Base-by-base conservation (phyloP, 306 rosid genomes). In the Styphnolobium japonicum region DNA sequence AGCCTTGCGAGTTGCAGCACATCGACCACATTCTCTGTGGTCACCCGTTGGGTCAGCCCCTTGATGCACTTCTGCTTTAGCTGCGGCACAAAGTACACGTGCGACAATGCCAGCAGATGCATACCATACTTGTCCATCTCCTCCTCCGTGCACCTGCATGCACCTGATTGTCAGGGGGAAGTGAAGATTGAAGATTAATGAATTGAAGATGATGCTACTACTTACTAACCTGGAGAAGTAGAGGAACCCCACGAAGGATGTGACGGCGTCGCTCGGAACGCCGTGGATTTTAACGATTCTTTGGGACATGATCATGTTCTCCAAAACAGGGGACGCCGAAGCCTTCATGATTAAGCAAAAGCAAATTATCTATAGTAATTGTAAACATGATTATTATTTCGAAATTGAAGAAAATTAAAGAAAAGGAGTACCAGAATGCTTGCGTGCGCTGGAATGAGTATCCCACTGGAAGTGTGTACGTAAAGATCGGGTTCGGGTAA, bases 61-160 rank as follows among this genome's bases (percentile, higher is more conserved):
- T 71, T 83, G n/a, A 75, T 65, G 86, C 97, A 90, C 2, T 46
- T 78, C 73, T 72, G 87, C 67, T 94, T 94, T 86, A 94, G 81
- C 27, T 80, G 80, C 9, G 88, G 87, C 25, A 94, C 89, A 37
- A 53, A 11, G 77, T 90, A 92, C 66, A 87, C 97, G 68, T 94
- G 98, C 22, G 98, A 90, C 72, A 94, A 61, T 31, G 87, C 93
- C 3, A 94, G 83, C 10, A 94, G 87, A 53, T 94, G 98, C 60
- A 94, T 81, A 25, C 93, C 97, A 34, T 87, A 88, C 80, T 78
- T 86, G 49, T 88, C 88, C 85, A 90, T 80, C 29, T 86, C 78
- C 64, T 89, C 92, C 58, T 84, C 91, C 42, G 80, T 57, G 68
- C 92, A 88, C 82, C 98, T 94, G 88, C 87, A 40, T 2, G 14